Evolutionary conservation across 2,329 filamentous ascomycete species (phyloP).

Genomic region (Diaporthe destruens): DNA sequence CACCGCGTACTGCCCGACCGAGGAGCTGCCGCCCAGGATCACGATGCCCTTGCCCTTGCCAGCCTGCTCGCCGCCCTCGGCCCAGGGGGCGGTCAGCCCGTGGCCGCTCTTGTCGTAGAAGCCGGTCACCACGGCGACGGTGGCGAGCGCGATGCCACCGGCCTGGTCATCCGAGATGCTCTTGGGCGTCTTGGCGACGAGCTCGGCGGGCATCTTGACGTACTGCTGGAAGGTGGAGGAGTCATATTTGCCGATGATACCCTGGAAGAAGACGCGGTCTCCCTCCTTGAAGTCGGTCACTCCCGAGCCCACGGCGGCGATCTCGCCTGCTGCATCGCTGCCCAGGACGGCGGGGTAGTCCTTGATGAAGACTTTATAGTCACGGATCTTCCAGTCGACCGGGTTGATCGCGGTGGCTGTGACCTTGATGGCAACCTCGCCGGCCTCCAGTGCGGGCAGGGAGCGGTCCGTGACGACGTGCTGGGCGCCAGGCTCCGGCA

Average conservation of each 20-base stretch:
- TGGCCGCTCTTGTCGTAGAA: slow-evolving; percentile 44
- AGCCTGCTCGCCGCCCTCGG: slow-evolving; percentile 48
- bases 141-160: slow-evolving; percentile 46
- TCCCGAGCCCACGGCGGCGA: slow-evolving; percentile 49
- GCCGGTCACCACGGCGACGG: slow-evolving; percentile 43
- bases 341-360: slow-evolving; percentile 52
- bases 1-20: slow-evolving; percentile 58
- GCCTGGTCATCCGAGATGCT: slow-evolving; percentile 49
- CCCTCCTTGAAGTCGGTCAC: slow-evolving; percentile 49
- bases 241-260: slow-evolving; percentile 49
- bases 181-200: slow-evolving; percentile 50
- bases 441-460: slow-evolving; percentile 43
- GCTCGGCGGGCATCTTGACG: slow-evolving; percentile 50
- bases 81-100: slow-evolving; percentile 50
- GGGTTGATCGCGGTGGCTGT: slow-evolving; percentile 51
- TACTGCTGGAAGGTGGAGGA: slow-evolving; percentile 54
- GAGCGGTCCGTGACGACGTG: slow-evolving; percentile 34
- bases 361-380: slow-evolving; percentile 45
- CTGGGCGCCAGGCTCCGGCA: slow-evolving; percentile 38
- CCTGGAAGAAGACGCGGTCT: slow-evolving; percentile 55
- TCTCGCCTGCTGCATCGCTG: slow-evolving; percentile 51
- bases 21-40: slow-evolving; percentile 50
- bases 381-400: slow-evolving; percentile 53
- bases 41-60: slow-evolving; percentile 57
- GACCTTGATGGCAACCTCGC: slow-evolving; percentile 44